Percentiles rank a stretch among this genome's conserved stretches.
phyloP scores from a whole-genome alignment of 371 early-diverging fungal species.

The Cladochytrium tenue region DNA sequence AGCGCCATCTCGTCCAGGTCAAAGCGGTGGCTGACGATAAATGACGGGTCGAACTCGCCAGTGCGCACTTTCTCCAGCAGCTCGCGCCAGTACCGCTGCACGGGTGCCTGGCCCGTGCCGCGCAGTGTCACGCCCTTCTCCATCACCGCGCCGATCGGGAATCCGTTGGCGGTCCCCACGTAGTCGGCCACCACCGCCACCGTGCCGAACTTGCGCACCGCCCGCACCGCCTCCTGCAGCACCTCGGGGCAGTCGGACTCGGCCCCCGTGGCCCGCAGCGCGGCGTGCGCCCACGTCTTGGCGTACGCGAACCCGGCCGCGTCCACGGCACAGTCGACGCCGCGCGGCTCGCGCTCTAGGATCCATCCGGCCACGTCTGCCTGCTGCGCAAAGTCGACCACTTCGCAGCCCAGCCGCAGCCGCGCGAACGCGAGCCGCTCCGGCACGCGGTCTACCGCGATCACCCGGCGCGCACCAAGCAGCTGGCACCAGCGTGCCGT shows the following conservation, averaged over 20 bases:
- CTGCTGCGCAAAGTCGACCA: slow-evolving; percentile 48
- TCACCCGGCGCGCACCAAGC: slow-evolving; percentile 52
- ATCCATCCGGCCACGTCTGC: slow-evolving; percentile 39
- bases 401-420: slow-evolving; percentile 45
- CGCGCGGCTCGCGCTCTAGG: slow-evolving; percentile 43
- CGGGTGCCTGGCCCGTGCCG: slow-evolving; percentile 61
- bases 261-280: slow-evolving; percentile 51
- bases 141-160: slow-evolving; percentile 65
- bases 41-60: slow-evolving; percentile 52
- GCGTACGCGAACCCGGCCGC: slow-evolving; percentile 60
- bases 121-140: slow-evolving; percentile 49
- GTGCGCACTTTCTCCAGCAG: slow-evolving; percentile 44
- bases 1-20: slow-evolving; percentile 47
- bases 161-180: slow-evolving; percentile 44
- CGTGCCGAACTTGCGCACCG: slow-evolving; percentile 51
- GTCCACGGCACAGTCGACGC: slow-evolving; percentile 59
- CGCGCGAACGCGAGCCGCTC: slow-evolving; percentile 52
- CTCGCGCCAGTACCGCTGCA: slow-evolving; percentile 55
- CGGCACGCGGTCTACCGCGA: slow-evolving; percentile 56
- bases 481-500: slow-evolving; percentile 55
- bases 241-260: slow-evolving; percentile 65
- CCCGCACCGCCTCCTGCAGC: slow-evolving; percentile 54
- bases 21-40: slow-evolving; percentile 61
- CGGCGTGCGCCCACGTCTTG: slow-evolving; percentile 49
- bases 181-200: slow-evolving; percentile 27